phyloP scores from a whole-genome alignment of 2,329 filamentous ascomycete genomes.

The Phialophora verrucosa region DNA sequence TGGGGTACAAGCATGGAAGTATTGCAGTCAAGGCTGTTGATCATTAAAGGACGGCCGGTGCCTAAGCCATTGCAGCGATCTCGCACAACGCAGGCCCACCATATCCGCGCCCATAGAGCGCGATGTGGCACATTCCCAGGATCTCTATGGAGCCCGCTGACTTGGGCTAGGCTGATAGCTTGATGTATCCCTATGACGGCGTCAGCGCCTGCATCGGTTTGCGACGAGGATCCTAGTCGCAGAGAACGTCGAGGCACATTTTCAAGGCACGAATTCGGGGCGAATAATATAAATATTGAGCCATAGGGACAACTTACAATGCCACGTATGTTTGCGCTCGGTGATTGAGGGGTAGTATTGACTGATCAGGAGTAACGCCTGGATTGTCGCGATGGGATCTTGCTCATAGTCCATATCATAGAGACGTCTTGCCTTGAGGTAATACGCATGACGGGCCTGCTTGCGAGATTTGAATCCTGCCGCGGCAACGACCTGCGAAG shows the following conservation, averaged over 20 bases:
- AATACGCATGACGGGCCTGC: conserved; percentile 85
- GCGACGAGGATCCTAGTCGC: no score
- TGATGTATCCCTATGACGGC: conserved; percentile 3
- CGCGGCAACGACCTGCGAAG: conserved; percentile 6
- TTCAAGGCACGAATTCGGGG: no score
- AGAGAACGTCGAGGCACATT: no score
- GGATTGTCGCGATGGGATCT: conserved; percentile 86
- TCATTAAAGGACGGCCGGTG: conserved; percentile 17
- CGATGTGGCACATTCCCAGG: conserved; percentile 16
- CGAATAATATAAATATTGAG: no score
- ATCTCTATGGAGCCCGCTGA: conserved; percentile 17
- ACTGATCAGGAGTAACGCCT: conserved; percentile 83
- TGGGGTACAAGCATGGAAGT: conserved; percentile 9
- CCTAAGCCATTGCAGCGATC: conserved; percentile 18
- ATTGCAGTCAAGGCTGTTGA: conserved; percentile 17
- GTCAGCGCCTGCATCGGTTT: no score
- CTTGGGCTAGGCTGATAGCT: conserved; percentile 14
- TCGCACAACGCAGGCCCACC: conserved; percentile 17
- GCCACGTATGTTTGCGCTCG: conserved; percentile 19
- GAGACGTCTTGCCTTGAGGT: conserved; percentile 73
- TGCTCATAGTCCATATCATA: conserved; percentile 96
- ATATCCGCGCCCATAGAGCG: conserved; percentile 14
- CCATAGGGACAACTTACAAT: not conserved
- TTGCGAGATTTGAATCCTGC: conserved; percentile 50
- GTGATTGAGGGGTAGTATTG: conserved; percentile 21